phyloP scores from a whole-genome alignment of 73 alveolate species.

The Tetrahymena thermophila region DNA sequence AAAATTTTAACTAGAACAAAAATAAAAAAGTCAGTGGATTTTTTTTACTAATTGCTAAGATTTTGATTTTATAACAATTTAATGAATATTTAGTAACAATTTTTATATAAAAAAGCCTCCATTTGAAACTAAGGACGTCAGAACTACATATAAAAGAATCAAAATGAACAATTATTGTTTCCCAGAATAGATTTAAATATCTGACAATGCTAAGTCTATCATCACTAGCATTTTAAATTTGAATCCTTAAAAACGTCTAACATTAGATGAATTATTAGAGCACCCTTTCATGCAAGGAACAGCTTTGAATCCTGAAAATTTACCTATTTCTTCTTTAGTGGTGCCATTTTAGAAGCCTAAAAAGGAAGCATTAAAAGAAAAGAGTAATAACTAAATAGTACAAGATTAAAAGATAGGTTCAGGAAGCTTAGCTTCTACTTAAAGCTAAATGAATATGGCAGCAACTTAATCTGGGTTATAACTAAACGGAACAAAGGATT shows the following conservation, averaged over 20 bases:
- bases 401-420: neutral
- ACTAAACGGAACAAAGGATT: neutral
- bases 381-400: neutral
- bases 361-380: neutral
- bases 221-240: constrained; percentile 64
- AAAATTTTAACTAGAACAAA: too few species aligned
- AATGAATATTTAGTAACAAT: neutral
- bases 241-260: constrained; percentile 85
- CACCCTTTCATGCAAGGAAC: constrained; percentile 76
- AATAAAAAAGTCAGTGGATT: too few species aligned
- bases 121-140: constrained; percentile 70
- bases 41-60: neutral
- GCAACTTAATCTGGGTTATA: neutral
- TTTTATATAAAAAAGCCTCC: constrained; percentile 56
- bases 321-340: constrained; percentile 18
- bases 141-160: constrained; percentile 71
- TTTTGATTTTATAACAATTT: too few species aligned
- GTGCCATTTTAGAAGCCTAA: neutral
- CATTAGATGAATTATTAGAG: constrained; percentile 67
- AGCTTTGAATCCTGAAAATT: constrained; percentile 4
- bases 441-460: constrained; percentile 18
- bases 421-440: constrained; percentile 47
- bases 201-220: constrained; percentile 74
- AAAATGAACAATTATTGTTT: constrained; percentile 49
- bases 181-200: constrained; percentile 77